Evolutionary conservation across 2,329 filamentous ascomycete species (phyloP), one percentile per base, ranked within the genome.

Genomic region (Nothophoma quercina): DNA sequence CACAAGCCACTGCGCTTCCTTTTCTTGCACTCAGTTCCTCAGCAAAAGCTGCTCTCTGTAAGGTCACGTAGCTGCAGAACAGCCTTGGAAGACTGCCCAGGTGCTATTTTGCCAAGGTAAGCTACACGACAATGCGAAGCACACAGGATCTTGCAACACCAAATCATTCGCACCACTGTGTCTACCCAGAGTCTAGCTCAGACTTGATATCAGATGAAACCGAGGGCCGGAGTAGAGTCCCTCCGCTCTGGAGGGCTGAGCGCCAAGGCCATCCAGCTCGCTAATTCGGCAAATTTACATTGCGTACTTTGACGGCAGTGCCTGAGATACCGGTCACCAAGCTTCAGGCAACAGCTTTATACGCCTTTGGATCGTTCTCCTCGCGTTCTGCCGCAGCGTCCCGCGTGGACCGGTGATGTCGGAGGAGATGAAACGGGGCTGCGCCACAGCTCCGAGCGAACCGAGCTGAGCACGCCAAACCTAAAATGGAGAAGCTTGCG

Each of bases 401-500:
- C 41, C 34, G 34, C 40, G 34, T 29, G 22, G 13, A 23, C 36
- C 34, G 33, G 21, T 26, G 21, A 12, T 26, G 15, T 33, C 15
- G 25, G 21, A 26, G 34, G 21, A 32, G 42, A 25, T 46, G 42
- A 42, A 38, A 45, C 32, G 21, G 22, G 12, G 33, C 44, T 47
- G 48, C 48, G 41, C 48, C 41, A 45, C 41, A 35, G 19, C 7
- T 35, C 41, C 35, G 48, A 45, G 16, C 13, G 8, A 35, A 34
- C 34, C 40, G 34, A 33, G 25, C 22, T 40, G 15, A 38, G 15
- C n/a, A 7, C 30, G 23, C 42, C 15, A 48, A 42, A 29, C 64
- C 41, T 15, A 28, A 62, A 55, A 5, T 22, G 51, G 64, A 47
- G 51, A 38, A 57, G 51, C 55, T 67, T 67, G 63, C 64, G 63